Evolutionary conservation across 208 protist genomes (phyloP).

Genomic region (Leishmania tropica): DNA sequence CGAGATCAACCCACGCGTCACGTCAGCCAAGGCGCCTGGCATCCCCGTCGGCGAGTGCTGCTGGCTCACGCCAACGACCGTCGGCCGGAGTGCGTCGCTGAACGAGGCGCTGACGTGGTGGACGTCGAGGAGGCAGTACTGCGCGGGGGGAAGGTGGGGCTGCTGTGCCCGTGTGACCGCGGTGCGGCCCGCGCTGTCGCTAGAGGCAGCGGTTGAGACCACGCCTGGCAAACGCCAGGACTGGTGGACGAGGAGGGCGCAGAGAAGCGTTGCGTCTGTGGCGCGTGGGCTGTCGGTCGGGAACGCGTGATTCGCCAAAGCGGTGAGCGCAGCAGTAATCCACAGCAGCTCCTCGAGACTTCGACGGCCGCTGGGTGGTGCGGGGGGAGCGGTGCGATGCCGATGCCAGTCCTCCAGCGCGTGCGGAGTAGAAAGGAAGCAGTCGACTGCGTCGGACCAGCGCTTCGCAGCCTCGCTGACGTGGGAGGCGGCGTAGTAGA

Average conservation of each 20-base stretch:
- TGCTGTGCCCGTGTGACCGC: constrained; percentile 30
- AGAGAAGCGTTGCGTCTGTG: constrained; percentile 55
- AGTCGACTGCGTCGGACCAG: constrained; percentile 76
- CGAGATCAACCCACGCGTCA: constrained; percentile 60
- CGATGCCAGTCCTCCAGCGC: constrained; percentile 56
- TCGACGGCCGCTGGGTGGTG: constrained; percentile 11
- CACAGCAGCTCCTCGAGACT: constrained; percentile 20
- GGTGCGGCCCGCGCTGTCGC: background rate
- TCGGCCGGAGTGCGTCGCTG: background rate
- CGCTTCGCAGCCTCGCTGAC: constrained; percentile 54
- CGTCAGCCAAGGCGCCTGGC: constrained; percentile 30
- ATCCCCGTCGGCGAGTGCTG: constrained; percentile 22
- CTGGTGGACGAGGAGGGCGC: constrained; percentile 49
- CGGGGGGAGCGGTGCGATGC: constrained; percentile 15
- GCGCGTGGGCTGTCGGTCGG: constrained; percentile 52
- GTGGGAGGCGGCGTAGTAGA: constrained; percentile 46
- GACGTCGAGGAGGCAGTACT: constrained; percentile 27
- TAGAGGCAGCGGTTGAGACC: background rate
- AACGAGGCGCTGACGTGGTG: background rate
- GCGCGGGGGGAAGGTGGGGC: constrained; percentile 10
- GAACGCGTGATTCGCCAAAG: constrained; percentile 71
- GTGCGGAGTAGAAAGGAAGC: constrained; percentile 60
- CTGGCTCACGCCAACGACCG: background rate
- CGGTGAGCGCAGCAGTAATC: constrained; percentile 44
- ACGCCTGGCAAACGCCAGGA: constrained; percentile 31